Percentiles rank a stretch among this genome's conserved stretches.
Evolutionary conservation across 2,329 filamentous ascomycete genomes (phyloP).

Genomic region (Colletotrichum sp.): DNA sequence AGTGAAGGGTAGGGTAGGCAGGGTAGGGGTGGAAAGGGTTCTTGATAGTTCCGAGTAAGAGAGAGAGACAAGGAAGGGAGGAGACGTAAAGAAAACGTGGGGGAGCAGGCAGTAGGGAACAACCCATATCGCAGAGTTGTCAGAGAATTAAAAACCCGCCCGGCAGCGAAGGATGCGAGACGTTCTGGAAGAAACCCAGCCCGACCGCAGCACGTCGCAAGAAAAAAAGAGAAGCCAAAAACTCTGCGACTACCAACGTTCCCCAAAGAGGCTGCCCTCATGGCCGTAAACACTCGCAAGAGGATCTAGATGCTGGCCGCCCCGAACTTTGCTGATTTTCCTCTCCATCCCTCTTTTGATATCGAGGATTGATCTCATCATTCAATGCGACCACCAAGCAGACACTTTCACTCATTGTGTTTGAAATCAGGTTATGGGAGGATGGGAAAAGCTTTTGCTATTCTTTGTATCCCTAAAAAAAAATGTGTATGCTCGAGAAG

Average conservation of each 20-base stretch:
- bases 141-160: not conserved
- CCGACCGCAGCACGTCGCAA: not conserved
- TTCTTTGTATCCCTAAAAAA: not conserved
- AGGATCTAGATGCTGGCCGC: not conserved
- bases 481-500: not conserved
- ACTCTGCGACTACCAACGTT: not conserved
- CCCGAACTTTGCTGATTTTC: not conserved
- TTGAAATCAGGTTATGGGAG: not conserved
- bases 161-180: not conserved
- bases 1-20: not conserved
- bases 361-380: not conserved
- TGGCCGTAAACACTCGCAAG: not conserved
- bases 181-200: slow-evolving; percentile 11
- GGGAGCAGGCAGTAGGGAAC: not conserved
- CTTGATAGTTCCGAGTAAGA: not conserved
- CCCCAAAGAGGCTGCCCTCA: not conserved
- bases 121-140: not conserved
- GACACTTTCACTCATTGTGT: not conserved
- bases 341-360: not conserved
- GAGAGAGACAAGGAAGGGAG: not conserved
- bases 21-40: not conserved
- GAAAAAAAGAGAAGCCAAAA: not conserved
- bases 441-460: not conserved
- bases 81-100: not conserved
- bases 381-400: not conserved